Evolutionary conservation across 352 stramenopile species (phyloP).

Genomic region (Phytophthora agathidicida): DNA sequence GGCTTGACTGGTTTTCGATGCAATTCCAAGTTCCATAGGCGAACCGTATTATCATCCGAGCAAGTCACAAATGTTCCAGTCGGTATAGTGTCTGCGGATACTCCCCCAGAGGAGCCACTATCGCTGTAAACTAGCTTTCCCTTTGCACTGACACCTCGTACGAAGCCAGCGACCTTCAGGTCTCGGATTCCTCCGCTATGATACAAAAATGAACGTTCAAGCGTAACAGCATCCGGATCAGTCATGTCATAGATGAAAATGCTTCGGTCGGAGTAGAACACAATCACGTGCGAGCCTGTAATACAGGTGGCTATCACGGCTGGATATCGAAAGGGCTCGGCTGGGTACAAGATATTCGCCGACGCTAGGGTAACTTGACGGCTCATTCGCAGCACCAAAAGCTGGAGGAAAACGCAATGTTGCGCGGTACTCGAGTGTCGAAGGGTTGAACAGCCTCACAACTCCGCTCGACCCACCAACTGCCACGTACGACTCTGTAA

Average conservation of each 20-base stretch:
- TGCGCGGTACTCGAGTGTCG: conserved; percentile 71
- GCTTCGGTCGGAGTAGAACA: conserved; percentile 80
- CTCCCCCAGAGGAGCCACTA: conserved; percentile 16
- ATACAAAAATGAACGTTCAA: conserved; percentile 82
- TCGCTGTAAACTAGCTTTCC: conserved; percentile 63
- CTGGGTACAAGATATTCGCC: conserved; percentile 46
- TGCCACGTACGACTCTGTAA: conserved; percentile 77
- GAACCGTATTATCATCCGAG: conserved; percentile 86
- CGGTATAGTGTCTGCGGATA: conserved; percentile 35
- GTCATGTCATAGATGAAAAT: conserved; percentile 81
- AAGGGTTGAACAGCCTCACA: conserved; percentile 75
- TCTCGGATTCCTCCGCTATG: conserved; percentile 78
- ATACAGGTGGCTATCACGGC: conserved; percentile 63
- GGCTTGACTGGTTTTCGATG: conserved; percentile 47
- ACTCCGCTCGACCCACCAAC: conserved; percentile 69
- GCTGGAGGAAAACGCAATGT: conserved; percentile 82
- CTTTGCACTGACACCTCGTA: conserved; percentile 57
- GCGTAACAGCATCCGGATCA: conserved; percentile 47
- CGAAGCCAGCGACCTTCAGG: conserved; percentile 56
- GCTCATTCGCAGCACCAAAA: conserved; percentile 53
- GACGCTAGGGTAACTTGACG: background rate
- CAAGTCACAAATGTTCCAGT: conserved; percentile 83
- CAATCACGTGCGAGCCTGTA: conserved; percentile 63
- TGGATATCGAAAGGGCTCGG: conserved; percentile 60
- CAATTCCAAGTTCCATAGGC: conserved; percentile 86